Base-by-base conservation (phyloP, 306 rosid genomes). In the Sphenostylis stenocarpa region DNA sequence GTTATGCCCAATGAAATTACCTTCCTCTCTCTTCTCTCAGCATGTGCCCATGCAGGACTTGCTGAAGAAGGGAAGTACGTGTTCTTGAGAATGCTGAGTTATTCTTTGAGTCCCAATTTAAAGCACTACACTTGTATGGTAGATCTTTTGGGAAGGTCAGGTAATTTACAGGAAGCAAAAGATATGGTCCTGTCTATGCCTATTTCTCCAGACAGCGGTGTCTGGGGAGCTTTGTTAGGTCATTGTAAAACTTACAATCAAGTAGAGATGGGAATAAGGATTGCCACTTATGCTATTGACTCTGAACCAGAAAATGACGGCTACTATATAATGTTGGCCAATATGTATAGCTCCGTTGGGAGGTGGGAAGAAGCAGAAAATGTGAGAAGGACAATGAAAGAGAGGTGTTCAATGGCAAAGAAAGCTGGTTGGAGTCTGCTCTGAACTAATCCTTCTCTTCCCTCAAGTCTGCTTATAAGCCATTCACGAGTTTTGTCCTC, bases 141-240 rank as follows among this genome's bases (percentile, higher is more conserved):
- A 31, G 67, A 60, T 60, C 67, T 60, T 60, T 60, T 60, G 67
- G 67, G 67, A 60, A 60, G 67, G 14, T 60, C 41, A 6, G 67
- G 67, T 60, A 60, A 60, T 60, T 6, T 60, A 33, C 21, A 60
- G 9, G 67, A 60, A 60, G 67, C 67, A 16, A 12, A 60, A 29
- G 23, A 9, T 16, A 60, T 60, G 67, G 67, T 60, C 67, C 14
- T 60, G 16, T 60, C 67, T 11, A 60, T 60, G 43, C 67, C 67
- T 39, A 60, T 60, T 31, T 60, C 67, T 29, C 41, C 67, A 3
- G 67, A 60, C 19, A 19, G 67, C 5, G 6, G 67, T 60, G 67
- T 60, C 4, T 60, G 67, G 67, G 67, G 67, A 60, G 67, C 67
- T 60, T 60, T 60, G 67, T 31, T 60, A 16, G 43, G 67, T 60